These are phyloP conservation scores for Boechera retrofracta DNA, from an alignment of 345 rosid genomes.

Conservation along the genomic window DNA sequence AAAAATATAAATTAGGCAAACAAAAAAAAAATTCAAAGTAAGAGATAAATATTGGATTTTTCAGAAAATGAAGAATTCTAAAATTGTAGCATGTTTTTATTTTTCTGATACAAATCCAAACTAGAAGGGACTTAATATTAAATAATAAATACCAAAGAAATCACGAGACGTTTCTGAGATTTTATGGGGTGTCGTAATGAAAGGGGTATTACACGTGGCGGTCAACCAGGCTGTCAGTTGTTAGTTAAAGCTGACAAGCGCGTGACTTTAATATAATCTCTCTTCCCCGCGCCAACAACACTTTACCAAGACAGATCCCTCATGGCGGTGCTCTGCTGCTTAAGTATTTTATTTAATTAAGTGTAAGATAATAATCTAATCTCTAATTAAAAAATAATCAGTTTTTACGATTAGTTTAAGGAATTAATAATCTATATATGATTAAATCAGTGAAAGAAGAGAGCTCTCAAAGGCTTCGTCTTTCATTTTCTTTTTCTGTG, in stretches of 20 bases:
- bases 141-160: conserved; percentile 19
- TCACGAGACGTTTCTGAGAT: conserved; percentile 11
- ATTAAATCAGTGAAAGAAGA: conserved; percentile 38
- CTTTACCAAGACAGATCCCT: conserved; percentile 39
- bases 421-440: background rate
- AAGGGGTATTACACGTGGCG: conserved; percentile 38
- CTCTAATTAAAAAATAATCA: conserved; percentile 9
- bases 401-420: conserved; percentile 17
- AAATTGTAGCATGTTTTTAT: no score
- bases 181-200: conserved; percentile 19
- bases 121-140: no score
- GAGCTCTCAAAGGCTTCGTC: conserved; percentile 37
- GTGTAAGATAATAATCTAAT: background rate
- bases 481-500: background rate
- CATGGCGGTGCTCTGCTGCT: conserved; percentile 46
- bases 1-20: no score
- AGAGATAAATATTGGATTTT: no score
- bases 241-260: conserved; percentile 38
- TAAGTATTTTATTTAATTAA: conserved; percentile 1
- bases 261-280: conserved; percentile 42
- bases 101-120: no score
- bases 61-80: no score
- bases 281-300: conserved; percentile 43
- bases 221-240: conserved; percentile 39
- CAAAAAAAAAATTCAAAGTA: no score